Evolutionary conservation across 805 yeast species (phyloP), one percentile per base, ranked within the genome.

Genomic region (Soucietia sequanensis): DNA sequence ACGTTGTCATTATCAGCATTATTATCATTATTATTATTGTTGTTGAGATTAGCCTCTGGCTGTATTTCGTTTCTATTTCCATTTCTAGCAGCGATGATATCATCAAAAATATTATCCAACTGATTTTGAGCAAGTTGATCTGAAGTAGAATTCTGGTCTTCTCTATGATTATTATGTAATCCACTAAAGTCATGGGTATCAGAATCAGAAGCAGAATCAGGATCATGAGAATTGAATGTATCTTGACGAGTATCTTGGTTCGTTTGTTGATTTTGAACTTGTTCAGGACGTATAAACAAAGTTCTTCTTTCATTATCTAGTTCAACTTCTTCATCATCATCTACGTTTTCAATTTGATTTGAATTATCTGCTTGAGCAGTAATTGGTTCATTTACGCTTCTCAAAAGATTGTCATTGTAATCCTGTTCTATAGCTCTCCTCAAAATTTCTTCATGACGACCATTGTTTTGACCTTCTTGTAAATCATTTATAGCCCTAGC

Each of bases 401-500:
- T n/a, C n/a, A n/a, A n/a, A n/a, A n/a, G n/a, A n/a, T n/a, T n/a
- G n/a, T n/a, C n/a, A 12, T 7, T 12, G n/a, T 18, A 34, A 32
- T 34, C 39, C 17, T 40, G 37, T 23, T 46, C 44, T 4, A 48
- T 46, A 11, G 49, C 52, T 34, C 49, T 33, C 22, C 58, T 34
- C 28, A 53, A 40, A 13, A 29, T 43, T 42, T 43, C 54, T 48
- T 48, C 47, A 11, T 28, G 34, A 26, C 42, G 27, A 14, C 36
- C 36, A 23, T 29, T 23, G 2, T 30, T 35, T 14, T 38, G 42
- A 20, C 37, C 39, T 16, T 44, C 45, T 34, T 50, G 52, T 12
- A 58, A 38, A 34, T 58, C 60, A 29, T 48, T 46, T n/a, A 59
- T 44, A 4, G 63, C 62, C 30, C 52, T 39, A 2, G 56, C 60